These are phyloP conservation scores for Datisca glomerata DNA, from an alignment of 306 rosid genomes.

Conservation along the genomic window DNA sequence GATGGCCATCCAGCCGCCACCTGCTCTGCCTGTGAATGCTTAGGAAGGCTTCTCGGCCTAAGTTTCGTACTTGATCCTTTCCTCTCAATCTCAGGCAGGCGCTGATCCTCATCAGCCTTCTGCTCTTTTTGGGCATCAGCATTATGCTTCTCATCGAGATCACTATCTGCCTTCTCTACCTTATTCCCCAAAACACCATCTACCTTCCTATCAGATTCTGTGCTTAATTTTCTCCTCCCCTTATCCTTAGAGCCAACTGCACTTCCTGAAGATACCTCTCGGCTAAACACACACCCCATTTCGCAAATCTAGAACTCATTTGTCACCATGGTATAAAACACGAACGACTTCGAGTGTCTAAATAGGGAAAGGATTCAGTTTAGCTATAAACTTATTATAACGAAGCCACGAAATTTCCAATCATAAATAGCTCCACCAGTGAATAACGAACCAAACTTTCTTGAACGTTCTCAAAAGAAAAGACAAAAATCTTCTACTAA, in stretches of 20 bases:
- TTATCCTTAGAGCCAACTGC: conserved; percentile 30
- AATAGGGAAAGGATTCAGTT: no score
- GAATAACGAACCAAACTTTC: no score
- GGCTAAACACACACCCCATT: conserved; percentile 64
- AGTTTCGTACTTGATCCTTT: conserved; percentile 37
- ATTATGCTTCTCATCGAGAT: conserved; percentile 25
- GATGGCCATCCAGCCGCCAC: conserved; percentile 65
- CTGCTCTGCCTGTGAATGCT: conserved; percentile 48
- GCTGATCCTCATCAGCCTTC: conserved; percentile 23
- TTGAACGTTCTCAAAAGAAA: no score
- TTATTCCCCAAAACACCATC: conserved; percentile 17
- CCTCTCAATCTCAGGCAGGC: conserved; percentile 20
- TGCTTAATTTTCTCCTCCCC: conserved; percentile 23
- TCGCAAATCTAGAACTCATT: conserved; percentile 27
- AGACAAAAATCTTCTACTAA: no score
- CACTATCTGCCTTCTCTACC: conserved; percentile 7
- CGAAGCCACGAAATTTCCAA: no score
- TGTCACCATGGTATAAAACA: conserved; percentile 7
- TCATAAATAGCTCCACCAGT: no score
- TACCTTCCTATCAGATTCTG: conserved; percentile 22
- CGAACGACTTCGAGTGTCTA: no score
- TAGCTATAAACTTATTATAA: no score
- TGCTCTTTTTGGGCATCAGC: conserved; percentile 25
- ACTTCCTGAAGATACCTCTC: conserved; percentile 29
- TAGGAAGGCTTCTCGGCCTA: conserved; percentile 33